phyloP scores from a whole-genome alignment of 1,139 yeast species.

The Petasospora fabianii region DNA sequence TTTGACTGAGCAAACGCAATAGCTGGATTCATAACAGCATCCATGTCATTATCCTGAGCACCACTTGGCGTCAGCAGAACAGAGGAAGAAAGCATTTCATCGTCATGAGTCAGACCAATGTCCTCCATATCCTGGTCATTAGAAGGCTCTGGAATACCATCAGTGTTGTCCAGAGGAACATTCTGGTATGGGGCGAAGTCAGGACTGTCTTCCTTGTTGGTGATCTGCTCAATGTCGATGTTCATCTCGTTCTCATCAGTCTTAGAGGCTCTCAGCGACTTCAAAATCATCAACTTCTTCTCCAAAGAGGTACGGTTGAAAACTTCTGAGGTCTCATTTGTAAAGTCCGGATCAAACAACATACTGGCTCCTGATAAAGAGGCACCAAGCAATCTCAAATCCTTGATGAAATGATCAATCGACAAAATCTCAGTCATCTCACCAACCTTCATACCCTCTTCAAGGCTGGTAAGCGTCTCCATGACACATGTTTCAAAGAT shows the following conservation, averaged over 20 bases:
- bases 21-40: slow-evolving; percentile 27
- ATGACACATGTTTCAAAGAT: slow-evolving; percentile 51
- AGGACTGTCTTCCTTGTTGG: slow-evolving; percentile 27
- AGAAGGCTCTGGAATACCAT: slow-evolving; percentile 1
- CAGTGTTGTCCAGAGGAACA: slow-evolving; percentile 1
- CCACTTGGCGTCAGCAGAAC: slow-evolving; percentile 27
- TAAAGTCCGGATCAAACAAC: slow-evolving; percentile 64
- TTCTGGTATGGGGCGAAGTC: slow-evolving; percentile 26
- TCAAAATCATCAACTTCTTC: slow-evolving; percentile 32
- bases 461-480: slow-evolving; percentile 42
- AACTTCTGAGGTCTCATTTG: slow-evolving; percentile 24
- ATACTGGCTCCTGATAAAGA: slow-evolving; percentile 72
- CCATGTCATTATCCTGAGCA: slow-evolving; percentile 27
- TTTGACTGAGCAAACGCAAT: slow-evolving; percentile 53
- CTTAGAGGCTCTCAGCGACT: slow-evolving; percentile 31
- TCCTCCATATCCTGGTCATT: slow-evolving; percentile 7
- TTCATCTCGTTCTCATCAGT: slow-evolving; percentile 32
- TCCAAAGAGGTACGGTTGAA: slow-evolving; percentile 26
- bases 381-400: slow-evolving; percentile 55
- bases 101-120: slow-evolving; percentile 13
- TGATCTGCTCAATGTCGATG: slow-evolving; percentile 34
- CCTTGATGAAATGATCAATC: slow-evolving; percentile 50
- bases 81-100: slow-evolving; percentile 25
- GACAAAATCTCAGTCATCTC: slow-evolving; percentile 18
- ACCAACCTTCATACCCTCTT: slow-evolving; percentile 28